phyloP scores from a whole-genome alignment of 805 yeast genomes.

The Sugiyamaella valdiviana region DNA sequence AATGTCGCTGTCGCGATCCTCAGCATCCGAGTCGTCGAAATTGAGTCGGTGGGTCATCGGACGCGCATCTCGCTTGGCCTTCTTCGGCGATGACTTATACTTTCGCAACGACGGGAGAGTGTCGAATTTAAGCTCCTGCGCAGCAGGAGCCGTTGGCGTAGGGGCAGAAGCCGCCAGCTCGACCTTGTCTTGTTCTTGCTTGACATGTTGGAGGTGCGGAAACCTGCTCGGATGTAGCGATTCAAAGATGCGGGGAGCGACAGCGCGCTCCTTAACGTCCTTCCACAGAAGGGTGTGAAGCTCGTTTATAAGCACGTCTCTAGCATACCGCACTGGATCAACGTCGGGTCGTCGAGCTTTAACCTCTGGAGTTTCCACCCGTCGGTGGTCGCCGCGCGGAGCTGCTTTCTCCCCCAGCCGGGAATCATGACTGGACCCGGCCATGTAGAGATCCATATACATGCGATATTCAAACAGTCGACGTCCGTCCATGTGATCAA shows the following conservation, averaged over 20 bases:
- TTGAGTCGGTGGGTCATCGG: conserved; percentile 30
- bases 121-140: neutral
- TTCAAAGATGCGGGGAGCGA: conserved; percentile 63
- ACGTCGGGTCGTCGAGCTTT: neutral
- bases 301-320: conserved; percentile 53
- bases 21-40: conserved; percentile 23
- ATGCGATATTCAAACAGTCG: conserved; percentile 43
- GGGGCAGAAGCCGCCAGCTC: neutral
- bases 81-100: conserved; percentile 15
- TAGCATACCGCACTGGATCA: conserved; percentile 51
- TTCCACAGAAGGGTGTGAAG: conserved; percentile 55
- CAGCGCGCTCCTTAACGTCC: conserved; percentile 66
- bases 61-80: conserved; percentile 16
- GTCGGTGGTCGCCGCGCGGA: conserved; percentile 15
- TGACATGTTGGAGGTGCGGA: conserved; percentile 1
- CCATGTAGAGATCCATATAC: conserved; percentile 47
- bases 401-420: conserved; percentile 24
- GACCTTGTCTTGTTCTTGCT: neutral
- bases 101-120: conserved; percentile 26
- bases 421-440: conserved; percentile 16
- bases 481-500: conserved; percentile 53
- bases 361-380: neutral
- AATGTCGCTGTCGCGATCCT: neutral
- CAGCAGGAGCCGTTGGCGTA: neutral
- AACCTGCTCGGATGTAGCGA: conserved; percentile 44